Conservation (phyloP, 148 eudicot species). For the Nepenthes mirabilis region DNA sequence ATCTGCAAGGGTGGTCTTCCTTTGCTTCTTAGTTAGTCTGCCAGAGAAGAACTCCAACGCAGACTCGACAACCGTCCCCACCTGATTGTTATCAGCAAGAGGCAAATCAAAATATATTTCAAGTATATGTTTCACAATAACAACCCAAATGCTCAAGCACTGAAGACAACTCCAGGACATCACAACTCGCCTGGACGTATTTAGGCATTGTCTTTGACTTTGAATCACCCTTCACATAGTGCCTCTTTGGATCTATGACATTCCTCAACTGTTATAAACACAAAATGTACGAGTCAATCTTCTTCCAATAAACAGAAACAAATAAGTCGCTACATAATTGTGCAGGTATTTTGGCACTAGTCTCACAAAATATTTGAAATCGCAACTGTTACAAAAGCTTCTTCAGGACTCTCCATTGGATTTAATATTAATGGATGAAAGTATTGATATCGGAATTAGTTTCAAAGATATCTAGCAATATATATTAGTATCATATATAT, state of each 20-base stretch:
- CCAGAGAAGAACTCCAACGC: constrained; percentile 45
- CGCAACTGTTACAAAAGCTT: too few species aligned
- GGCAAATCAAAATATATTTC: constrained; percentile 1
- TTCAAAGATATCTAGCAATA: too few species aligned
- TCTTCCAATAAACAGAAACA: too few species aligned
- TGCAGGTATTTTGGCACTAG: too few species aligned
- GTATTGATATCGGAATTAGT: too few species aligned
- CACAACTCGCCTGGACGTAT: constrained; percentile 61
- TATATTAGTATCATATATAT: too few species aligned
- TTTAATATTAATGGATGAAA: too few species aligned
- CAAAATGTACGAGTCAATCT: background rate
- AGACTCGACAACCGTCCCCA: constrained; percentile 74
- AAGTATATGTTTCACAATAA: background rate
- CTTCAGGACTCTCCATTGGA: too few species aligned
- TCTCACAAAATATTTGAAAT: too few species aligned
- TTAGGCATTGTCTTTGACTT: constrained; percentile 67
- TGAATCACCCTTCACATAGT: constrained; percentile 78
- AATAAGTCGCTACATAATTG: too few species aligned
- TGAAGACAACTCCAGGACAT: background rate
- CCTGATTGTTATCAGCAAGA: constrained; percentile 21
- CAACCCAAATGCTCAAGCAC: background rate
- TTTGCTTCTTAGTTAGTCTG: constrained; percentile 81
- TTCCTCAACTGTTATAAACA: constrained; percentile 50
- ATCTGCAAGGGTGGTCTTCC: constrained; percentile 72
- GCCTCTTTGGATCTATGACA: constrained; percentile 94